These are phyloP conservation scores for Myrica gale DNA, from an alignment of 306 rosid species.

Conservation along the genomic window DNA sequence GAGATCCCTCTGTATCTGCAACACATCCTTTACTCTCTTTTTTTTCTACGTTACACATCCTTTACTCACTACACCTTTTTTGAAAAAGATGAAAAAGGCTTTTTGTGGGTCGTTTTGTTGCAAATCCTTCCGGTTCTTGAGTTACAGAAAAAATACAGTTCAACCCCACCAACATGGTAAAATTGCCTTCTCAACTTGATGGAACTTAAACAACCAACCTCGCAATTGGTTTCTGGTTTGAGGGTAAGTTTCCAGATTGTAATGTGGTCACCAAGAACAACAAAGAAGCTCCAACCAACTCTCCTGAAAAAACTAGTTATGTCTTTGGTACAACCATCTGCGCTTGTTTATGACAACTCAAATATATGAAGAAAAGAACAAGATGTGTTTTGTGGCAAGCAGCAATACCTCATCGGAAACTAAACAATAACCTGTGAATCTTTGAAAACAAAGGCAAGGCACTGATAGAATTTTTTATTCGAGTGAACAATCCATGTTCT, in stretches of 20 bases:
- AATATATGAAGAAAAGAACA: too few relatives aligned
- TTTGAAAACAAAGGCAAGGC: too few relatives aligned
- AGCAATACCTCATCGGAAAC: too few relatives aligned
- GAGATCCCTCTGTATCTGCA: constrained; percentile 15
- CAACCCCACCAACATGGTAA: too few relatives aligned
- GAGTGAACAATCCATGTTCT: too few relatives aligned
- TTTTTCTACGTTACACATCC: too few relatives aligned
- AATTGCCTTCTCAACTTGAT: neutral
- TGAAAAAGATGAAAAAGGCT: too few relatives aligned
- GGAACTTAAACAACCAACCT: neutral
- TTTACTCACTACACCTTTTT: neutral
- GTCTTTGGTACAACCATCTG: neutral
- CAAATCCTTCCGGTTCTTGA: neutral
- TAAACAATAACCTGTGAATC: too few relatives aligned
- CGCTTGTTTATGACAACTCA: neutral
- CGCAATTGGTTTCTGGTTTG: too few relatives aligned
- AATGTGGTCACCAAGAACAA: neutral
- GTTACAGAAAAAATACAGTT: neutral
- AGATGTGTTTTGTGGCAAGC: too few relatives aligned
- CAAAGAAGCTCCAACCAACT: neutral
- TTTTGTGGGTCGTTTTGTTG: neutral
- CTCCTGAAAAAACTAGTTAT: neutral
- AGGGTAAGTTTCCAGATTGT: neutral
- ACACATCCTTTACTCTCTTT: neutral
- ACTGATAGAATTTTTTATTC: too few relatives aligned